Conservation (phyloP, 2,329 filamentous ascomycete species). For the Aureobasidium uvarum region DNA sequence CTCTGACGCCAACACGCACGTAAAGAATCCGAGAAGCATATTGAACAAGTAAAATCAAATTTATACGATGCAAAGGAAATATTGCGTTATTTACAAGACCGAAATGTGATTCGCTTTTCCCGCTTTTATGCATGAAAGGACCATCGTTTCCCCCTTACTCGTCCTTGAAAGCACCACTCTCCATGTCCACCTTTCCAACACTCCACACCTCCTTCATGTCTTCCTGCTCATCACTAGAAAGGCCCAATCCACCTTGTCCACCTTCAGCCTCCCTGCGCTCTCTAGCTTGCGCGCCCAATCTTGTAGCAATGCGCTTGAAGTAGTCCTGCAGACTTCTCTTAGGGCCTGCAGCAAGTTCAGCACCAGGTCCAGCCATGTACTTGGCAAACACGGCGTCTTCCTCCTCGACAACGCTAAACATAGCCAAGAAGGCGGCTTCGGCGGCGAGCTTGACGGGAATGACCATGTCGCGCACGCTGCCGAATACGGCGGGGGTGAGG, state of each 20-base stretch:
- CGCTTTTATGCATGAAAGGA: neutral
- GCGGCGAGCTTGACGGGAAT: constrained; percentile 95
- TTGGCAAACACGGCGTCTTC: constrained; percentile 86
- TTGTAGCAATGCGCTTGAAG: constrained; percentile 86
- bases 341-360: constrained; percentile 64
- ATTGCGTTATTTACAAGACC: neutral
- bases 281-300: constrained; percentile 79
- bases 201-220: constrained; percentile 97
- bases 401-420: constrained; percentile 87
- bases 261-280: constrained; percentile 91
- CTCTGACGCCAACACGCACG: neutral
- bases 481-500: constrained; percentile 81
- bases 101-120: neutral
- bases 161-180: constrained; percentile 47
- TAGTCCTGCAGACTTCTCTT: constrained; percentile 95
- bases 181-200: constrained; percentile 83
- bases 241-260: constrained; percentile 76
- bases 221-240: constrained; percentile 88
- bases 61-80: neutral
- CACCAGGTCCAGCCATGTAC: constrained; percentile 69
- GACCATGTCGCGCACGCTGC: constrained; percentile 82
- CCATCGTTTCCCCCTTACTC: neutral
- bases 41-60: neutral
- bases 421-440: constrained; percentile 86
- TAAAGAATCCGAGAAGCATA: neutral